Evolutionary conservation across 2,329 filamentous ascomycete species (phyloP), one percentile per base, ranked within the genome.

Genomic region (Fusarium armeniacum): DNA sequence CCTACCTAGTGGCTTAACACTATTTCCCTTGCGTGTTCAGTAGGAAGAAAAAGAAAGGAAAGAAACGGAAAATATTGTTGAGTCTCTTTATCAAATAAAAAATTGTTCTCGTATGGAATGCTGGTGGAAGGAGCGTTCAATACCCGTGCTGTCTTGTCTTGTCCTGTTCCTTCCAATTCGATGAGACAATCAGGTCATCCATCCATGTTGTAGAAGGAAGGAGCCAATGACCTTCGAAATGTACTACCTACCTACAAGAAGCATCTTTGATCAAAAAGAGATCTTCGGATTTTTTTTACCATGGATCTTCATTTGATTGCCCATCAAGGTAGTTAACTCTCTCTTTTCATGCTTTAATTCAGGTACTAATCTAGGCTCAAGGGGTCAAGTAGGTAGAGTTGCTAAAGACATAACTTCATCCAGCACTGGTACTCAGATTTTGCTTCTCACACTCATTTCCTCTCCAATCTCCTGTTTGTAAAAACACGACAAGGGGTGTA

Each of bases 281-380:
- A 30, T 30, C 28, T 7, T 30, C 28, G 28, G 28, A 11, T 30
- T 30, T 30, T 11, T 30, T 30, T 1, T 35, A 26, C 24, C 16
- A 36, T 32, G 16, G 20, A 30, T 6, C 8, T 44, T 30, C 24
- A 3, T 13, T 28, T 4, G 30, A 50, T 20, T 41, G 13, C 15
- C 54, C 32, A 66, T 65, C 62, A 65, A 36, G 62, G 62, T 66
- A 45, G 36, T 40, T 20, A 20, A 20, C 20, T 20, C 20, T 20
- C 20, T 54, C 11, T 30, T 15, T 24, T 22, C 33, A 61, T 54
- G 60, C 13, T 33, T 15, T 18, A 28, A 28, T 22, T 41, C 11
- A 30, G 28, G 28, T 30, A 30, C 28, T 30, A 30, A 30, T 30
- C 9, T 11, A 13, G 20, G 10, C 16, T 30, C 18, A 8, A n/a